Evolutionary conservation across 345 rosid species (phyloP).

Genomic region (Salix koriyanagi): DNA sequence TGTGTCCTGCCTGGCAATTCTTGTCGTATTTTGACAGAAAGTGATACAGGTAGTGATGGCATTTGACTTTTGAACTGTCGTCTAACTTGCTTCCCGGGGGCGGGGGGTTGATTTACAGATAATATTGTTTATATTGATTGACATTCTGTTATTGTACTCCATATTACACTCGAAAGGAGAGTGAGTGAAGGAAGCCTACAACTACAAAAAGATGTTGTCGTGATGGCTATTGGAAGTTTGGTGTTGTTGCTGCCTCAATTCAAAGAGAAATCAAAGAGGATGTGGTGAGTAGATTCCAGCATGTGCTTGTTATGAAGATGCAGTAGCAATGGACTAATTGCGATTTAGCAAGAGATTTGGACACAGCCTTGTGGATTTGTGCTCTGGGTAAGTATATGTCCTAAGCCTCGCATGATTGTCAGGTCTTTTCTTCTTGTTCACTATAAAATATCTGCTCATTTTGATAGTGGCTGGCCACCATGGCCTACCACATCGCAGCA

Average conservation of each 20-base stretch:
- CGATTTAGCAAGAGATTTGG: conserved; percentile 25
- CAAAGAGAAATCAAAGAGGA: conserved; percentile 20
- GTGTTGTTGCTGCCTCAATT: conserved; percentile 29
- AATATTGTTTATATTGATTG: background rate
- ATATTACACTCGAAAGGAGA: background rate
- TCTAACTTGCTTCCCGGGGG: background rate
- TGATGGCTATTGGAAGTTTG: conserved; percentile 15
- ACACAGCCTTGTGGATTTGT: conserved; percentile 13
- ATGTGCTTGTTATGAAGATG: background rate
- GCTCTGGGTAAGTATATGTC: background rate
- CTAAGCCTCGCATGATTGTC: background rate
- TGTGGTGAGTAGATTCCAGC: conserved; percentile 25
- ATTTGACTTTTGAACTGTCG: background rate
- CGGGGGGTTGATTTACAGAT: background rate
- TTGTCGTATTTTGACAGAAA: background rate
- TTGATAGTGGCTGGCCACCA: conserved; percentile 2
- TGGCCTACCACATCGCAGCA: background rate
- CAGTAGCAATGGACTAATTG: conserved; percentile 5
- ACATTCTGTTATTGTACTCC: background rate
- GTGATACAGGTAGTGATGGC: background rate
- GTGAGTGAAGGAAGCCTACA: background rate
- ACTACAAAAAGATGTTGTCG: background rate
- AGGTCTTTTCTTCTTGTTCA: background rate
- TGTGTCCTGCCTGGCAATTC: background rate
- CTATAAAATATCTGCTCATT: background rate